These are phyloP conservation scores for Phoenix dactylifera DNA, from an alignment of 176 grass and related monocot genomes.

Conservation along the genomic window DNA sequence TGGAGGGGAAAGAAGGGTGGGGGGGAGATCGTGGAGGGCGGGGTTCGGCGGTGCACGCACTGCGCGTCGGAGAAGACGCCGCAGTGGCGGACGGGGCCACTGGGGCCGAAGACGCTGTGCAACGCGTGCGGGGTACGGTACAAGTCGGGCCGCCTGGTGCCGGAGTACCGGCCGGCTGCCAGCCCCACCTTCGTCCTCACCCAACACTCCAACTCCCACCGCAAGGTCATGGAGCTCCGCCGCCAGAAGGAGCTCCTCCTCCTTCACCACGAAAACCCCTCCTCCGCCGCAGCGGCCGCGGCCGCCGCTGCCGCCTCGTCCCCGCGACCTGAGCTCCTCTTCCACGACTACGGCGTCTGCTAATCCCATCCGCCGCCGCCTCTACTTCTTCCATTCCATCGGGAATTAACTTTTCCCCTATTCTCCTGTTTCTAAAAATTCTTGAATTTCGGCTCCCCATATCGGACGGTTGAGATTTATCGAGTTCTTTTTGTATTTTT, in stretches of 20 bases:
- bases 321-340: slow-evolving; percentile 52
- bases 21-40: slow-evolving; percentile 1
- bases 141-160: slow-evolving; percentile 31
- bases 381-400: not conserved
- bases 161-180: slow-evolving; percentile 85
- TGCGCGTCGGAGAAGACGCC: slow-evolving; percentile 99
- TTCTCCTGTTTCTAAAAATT: not conserved
- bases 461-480: too few species aligned
- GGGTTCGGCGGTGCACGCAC: slow-evolving; percentile 88
- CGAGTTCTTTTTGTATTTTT: too few species aligned
- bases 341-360: slow-evolving; percentile 20
- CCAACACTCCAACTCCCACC: slow-evolving; percentile 99
- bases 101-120: slow-evolving; percentile 29
- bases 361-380: not conserved
- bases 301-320: slow-evolving; percentile 3
- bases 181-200: slow-evolving; percentile 97
- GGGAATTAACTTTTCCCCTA: not conserved
- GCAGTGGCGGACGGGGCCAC: slow-evolving; percentile 90
- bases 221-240: slow-evolving; percentile 98
- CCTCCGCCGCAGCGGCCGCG: not conserved
- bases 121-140: not conserved
- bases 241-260: slow-evolving; percentile 86
- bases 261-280: slow-evolving; percentile 46
- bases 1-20: not conserved
- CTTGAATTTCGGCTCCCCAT: not conserved